phyloP scores from a whole-genome alignment of 2,329 filamentous ascomycete species.

The Colletotrichum eleusines region DNA sequence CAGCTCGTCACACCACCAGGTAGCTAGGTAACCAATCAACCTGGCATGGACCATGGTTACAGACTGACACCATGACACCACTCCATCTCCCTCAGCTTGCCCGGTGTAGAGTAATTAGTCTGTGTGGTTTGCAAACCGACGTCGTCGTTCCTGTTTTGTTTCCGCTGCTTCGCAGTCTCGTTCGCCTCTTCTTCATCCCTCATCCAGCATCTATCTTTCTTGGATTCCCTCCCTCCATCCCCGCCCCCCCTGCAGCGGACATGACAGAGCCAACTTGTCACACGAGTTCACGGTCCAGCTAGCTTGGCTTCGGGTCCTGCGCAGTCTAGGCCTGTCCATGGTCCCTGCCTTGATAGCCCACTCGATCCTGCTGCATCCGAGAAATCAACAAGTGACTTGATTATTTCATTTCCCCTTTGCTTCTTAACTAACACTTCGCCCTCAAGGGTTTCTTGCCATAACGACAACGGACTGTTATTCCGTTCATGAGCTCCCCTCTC shows the following conservation, averaged over 20 bases:
- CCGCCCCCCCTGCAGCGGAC: conserved; percentile 28
- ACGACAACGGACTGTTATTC: neutral
- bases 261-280: conserved; percentile 34
- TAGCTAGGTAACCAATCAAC: conserved; percentile 17
- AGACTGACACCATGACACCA: neutral
- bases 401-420: conserved; percentile 15
- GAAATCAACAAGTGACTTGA: conserved; percentile 9
- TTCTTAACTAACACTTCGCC: conserved; percentile 2
- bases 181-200: neutral
- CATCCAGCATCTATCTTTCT: conserved; percentile 11
- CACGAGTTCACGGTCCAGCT: conserved; percentile 28
- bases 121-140: too few relatives aligned
- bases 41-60: conserved; percentile 22
- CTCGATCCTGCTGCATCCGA: conserved; percentile 14
- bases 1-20: conserved; percentile 23
- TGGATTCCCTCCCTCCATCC: conserved; percentile 11
- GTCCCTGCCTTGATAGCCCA: conserved; percentile 30
- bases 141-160: conserved; percentile 36
- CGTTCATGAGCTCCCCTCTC: neutral
- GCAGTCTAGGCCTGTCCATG: conserved; percentile 24
- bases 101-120: neutral
- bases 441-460: neutral
- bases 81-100: conserved; percentile 8
- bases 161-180: conserved; percentile 20
- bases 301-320: too few relatives aligned